Conservation (phyloP, 2,329 filamentous ascomycete genomes). For the Xenosphaeropsis pyriputrescens region DNA sequence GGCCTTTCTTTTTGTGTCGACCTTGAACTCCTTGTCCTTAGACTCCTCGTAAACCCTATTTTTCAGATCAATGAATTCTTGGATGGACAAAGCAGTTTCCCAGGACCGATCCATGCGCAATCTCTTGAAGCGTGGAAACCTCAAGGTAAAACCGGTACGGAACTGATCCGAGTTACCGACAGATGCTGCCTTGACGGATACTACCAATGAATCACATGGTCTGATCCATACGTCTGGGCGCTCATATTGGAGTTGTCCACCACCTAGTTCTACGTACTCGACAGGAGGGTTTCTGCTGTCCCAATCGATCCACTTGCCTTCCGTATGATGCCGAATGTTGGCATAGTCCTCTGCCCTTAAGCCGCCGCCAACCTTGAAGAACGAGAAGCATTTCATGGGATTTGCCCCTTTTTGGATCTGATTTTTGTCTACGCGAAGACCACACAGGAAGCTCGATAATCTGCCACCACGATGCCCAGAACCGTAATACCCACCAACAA, state of each 20-base stretch:
- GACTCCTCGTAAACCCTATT: conserved; percentile 53
- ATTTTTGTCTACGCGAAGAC: conserved; percentile 60
- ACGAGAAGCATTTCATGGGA: conserved; percentile 74
- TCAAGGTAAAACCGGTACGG: conserved; percentile 59
- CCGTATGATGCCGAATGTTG: conserved; percentile 66
- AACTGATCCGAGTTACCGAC: conserved; percentile 66
- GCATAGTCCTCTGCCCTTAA: conserved; percentile 77
- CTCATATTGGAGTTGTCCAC: conserved; percentile 59
- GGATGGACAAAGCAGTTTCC: conserved; percentile 62
- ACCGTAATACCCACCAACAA: conserved; percentile 89
- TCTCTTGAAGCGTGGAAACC: conserved; percentile 80
- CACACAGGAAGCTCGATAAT: conserved; percentile 82
- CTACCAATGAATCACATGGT: conserved; percentile 71
- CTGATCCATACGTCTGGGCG: conserved; percentile 87
- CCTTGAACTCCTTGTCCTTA: conserved; percentile 61
- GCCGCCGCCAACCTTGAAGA: conserved; percentile 95
- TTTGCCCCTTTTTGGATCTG: conserved; percentile 41
- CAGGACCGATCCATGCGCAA: conserved; percentile 74
- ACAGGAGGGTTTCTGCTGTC: conserved; percentile 61
- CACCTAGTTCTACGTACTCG: conserved; percentile 68
- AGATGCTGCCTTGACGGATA: conserved; percentile 79
- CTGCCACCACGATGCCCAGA: conserved; percentile 71
- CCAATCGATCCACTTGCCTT: conserved; percentile 87
- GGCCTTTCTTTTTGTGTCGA: conserved; percentile 49
- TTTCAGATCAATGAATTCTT: conserved; percentile 64